These are phyloP conservation scores for Kwoniella sp. DNA, from an alignment of 768 basidiomycete genomes.

Conservation along the genomic window DNA sequence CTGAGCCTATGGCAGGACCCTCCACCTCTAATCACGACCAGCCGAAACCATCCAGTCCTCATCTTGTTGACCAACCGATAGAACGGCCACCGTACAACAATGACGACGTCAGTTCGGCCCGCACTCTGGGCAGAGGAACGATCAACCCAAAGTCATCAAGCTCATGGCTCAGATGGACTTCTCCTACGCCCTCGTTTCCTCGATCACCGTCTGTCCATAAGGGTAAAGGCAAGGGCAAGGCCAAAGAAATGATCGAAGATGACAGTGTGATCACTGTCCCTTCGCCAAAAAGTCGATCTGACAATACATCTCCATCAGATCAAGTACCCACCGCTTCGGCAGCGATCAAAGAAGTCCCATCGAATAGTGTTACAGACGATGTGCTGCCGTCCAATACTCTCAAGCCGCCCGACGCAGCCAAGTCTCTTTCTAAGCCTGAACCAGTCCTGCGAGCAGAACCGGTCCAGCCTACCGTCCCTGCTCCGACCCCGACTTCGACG, in stretches of 20 bases:
- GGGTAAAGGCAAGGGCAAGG: constrained; percentile 36
- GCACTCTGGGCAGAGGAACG: not conserved
- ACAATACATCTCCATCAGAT: not conserved
- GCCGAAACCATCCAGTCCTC: not conserved
- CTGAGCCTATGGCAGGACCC: constrained; percentile 24
- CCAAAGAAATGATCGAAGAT: constrained; percentile 2
- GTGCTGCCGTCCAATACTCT: not conserved
- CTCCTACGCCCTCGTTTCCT: constrained; percentile 37
- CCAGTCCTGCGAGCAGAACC: not conserved
- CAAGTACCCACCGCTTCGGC: not conserved
- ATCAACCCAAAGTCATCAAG: constrained; percentile 45
- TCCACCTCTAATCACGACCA: constrained; percentile 7
- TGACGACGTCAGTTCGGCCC: not conserved
- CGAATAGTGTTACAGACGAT: not conserved
- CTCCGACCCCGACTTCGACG: not conserved
- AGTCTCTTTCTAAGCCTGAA: not conserved
- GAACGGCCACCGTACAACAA: too few species aligned
- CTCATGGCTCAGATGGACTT: constrained; percentile 48
- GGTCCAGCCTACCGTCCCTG: not conserved
- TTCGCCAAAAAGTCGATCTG: not conserved
- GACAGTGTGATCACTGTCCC: not conserved
- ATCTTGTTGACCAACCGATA: too few species aligned
- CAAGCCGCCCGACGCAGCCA: not conserved
- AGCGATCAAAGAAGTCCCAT: not conserved
- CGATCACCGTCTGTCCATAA: constrained; percentile 16